Evolutionary conservation across 2,329 filamentous ascomycete genomes (phyloP).

Genomic region (Mollisiaceae sp.): DNA sequence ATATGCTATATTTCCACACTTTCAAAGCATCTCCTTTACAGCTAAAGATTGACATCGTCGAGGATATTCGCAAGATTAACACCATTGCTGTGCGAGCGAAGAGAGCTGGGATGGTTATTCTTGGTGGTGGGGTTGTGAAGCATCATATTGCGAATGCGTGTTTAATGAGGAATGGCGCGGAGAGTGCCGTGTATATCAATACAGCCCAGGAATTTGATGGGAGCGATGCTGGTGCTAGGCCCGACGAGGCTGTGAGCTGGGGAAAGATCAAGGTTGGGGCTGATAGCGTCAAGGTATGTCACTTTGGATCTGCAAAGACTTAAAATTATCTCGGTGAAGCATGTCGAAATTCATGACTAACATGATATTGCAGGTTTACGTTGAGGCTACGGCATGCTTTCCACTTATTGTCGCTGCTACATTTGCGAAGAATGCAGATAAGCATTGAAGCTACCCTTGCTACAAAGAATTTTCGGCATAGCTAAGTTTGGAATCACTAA

Average conservation of each 20-base stretch:
- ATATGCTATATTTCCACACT: conserved; percentile 99
- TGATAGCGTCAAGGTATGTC: conserved; percentile 82
- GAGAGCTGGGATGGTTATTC: conserved; percentile 90
- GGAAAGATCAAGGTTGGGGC: conserved; percentile 94
- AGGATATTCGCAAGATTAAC: conserved; percentile 93
- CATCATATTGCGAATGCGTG: conserved; percentile 98
- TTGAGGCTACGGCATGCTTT: conserved; percentile 68
- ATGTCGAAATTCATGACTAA: conserved; percentile 8
- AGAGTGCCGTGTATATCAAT: conserved; percentile 97
- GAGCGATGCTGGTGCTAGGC: conserved; percentile 91
- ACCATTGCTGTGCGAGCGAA: conserved; percentile 87
- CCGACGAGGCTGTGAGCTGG: conserved; percentile 97
- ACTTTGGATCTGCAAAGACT: conserved; percentile 21
- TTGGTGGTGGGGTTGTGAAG: conserved; percentile 95
- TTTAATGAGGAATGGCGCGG: conserved; percentile 95
- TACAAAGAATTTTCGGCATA: no score
- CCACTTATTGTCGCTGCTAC: conserved; percentile 71
- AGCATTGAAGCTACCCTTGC: background rate
- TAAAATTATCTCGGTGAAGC: background rate
- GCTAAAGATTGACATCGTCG: conserved; percentile 87
- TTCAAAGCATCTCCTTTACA: conserved; percentile 85
- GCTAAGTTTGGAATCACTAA: background rate
- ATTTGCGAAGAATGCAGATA: conserved; percentile 56
- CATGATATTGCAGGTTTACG: conserved; percentile 58
- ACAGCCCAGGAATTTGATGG: conserved; percentile 98